Evolutionary conservation across 306 rosid species (phyloP), one percentile per base, ranked within the genome.

Genomic region (Albizia julibrissin): DNA sequence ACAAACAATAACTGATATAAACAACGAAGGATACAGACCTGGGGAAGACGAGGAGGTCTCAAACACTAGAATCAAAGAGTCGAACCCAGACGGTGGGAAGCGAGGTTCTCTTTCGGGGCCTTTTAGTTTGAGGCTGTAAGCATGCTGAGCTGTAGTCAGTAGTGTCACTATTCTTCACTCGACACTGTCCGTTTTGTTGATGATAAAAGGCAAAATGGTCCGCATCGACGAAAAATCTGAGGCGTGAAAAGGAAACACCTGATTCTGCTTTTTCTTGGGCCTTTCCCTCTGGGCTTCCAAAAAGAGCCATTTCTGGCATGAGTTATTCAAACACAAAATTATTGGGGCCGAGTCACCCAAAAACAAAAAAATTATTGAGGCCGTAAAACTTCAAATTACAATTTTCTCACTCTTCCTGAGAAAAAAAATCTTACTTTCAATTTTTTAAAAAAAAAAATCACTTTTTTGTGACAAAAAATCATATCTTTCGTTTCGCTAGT

Each of bases 1-100:
- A n/a, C 74, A 39, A 69, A 42, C 50, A 8, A 42, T 8, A n/a
- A 69, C 19, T 8, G 24, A 68, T 37, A 21, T 9, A 40, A 40
- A 6, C 19, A 12, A 12, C 7, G 27, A 19, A 69, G 21, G 29
- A 29, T 40, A 72, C 15, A 43, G 66, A 79, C 58, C 72, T 75
- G 82, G 71, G 88, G 62, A 67, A 81, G 77, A 29, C 42, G 85
- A 73, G 54, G 79, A 50, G 71, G 40, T 65, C 58, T 46, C 26
- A 33, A 26, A 72, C 52, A 19, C 42, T 18, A 84, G 81, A 79
- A 79, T 84, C 67, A 74, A 79, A 82, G 84, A 33, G 64, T 22
- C 5, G 15, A 80, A 76, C 66, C 65, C 74, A 40, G 39, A 73
- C 46, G 82, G 84, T 46, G 52, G 80, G 84, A 49, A 68, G 26